phyloP scores from a whole-genome alignment of 2,329 filamentous ascomycete genomes.

The Rutstroemia sp. region DNA sequence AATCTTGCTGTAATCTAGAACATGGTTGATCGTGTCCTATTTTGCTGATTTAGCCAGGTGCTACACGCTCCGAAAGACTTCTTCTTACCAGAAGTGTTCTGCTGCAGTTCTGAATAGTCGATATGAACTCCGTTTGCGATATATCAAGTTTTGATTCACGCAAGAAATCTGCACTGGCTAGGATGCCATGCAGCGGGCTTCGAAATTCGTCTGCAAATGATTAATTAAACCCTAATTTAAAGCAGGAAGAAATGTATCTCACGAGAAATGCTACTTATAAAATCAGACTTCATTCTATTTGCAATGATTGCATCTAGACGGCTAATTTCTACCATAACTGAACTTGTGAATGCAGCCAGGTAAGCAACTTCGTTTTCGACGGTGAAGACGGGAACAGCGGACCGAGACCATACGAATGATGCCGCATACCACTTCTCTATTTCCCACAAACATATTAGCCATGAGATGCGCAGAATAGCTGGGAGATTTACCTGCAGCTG shows the following conservation, averaged over 20 bases:
- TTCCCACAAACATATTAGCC: background rate
- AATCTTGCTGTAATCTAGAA: conserved; percentile 48
- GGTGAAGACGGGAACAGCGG: conserved; percentile 19
- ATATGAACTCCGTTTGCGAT: conserved; percentile 7
- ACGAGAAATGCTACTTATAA: conserved; percentile 43
- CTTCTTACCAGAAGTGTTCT: conserved; percentile 36
- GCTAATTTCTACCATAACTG: conserved; percentile 11
- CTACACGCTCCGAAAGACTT: background rate
- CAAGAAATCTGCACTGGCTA: conserved; percentile 39
- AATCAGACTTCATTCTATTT: conserved; percentile 44
- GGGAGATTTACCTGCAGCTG: conserved; percentile 17
- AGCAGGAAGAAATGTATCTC: conserved; percentile 29
- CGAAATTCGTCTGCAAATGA: conserved; percentile 37
- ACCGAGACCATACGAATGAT: conserved; percentile 30
- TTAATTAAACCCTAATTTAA: conserved; percentile 12
- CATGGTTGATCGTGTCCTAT: conserved; percentile 44
- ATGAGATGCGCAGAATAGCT: background rate
- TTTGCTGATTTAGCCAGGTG: background rate
- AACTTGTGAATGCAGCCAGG: conserved; percentile 32
- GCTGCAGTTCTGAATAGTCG: conserved; percentile 41
- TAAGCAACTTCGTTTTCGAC: conserved; percentile 28
- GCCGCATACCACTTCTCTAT: conserved; percentile 23
- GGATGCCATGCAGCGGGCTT: conserved; percentile 50
- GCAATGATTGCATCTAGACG: conserved; percentile 40
- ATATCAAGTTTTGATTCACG: background rate